phyloP scores from a whole-genome alignment of 1,139 yeast species.

The Kodamaea plutei region DNA sequence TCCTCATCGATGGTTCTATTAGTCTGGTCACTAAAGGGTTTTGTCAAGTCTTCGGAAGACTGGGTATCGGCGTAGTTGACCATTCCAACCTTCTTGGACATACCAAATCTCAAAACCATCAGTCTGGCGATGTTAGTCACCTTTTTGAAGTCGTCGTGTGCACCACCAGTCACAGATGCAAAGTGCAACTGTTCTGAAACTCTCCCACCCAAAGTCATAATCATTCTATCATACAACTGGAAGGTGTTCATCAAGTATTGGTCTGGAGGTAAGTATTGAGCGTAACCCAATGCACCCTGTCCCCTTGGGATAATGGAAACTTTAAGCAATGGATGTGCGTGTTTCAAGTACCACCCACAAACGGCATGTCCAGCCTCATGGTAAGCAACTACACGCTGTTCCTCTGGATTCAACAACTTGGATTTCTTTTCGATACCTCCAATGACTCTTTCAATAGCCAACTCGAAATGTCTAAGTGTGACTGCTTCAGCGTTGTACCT shows the following conservation, averaged over 20 bases:
- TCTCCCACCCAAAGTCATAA: slow-evolving; percentile 96
- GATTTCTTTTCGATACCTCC: slow-evolving; percentile 78
- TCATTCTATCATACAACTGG: slow-evolving; percentile 85
- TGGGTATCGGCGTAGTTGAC: slow-evolving; percentile 57
- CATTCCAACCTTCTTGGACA: slow-evolving; percentile 83
- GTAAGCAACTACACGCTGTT: slow-evolving; percentile 71
- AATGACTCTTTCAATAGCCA: slow-evolving; percentile 76
- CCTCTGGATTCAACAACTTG: slow-evolving; percentile 62
- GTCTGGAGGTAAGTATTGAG: slow-evolving; percentile 81
- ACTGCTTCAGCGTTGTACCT: slow-evolving; percentile 58
- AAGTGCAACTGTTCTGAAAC: slow-evolving; percentile 93
- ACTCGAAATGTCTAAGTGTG: slow-evolving; percentile 62
- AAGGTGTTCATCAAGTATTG: slow-evolving; percentile 74
- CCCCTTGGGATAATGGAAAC: slow-evolving; percentile 84
- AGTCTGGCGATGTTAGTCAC: slow-evolving; percentile 92
- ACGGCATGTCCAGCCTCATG: slow-evolving; percentile 85
- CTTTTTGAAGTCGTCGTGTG: slow-evolving; percentile 92
- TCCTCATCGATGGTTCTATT: slow-evolving; percentile 78
- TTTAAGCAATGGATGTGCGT: slow-evolving; percentile 72
- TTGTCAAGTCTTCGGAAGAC: slow-evolving; percentile 66
- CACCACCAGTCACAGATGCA: slow-evolving; percentile 89
- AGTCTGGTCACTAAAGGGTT: slow-evolving; percentile 89
- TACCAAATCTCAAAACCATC: slow-evolving; percentile 90
- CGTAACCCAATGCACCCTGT: slow-evolving; percentile 80
- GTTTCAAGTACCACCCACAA: slow-evolving; percentile 72